Evolutionary conservation across 805 yeast genomes (phyloP), one percentile per base, ranked within the genome.

Genomic region (Metschnikowia continentalis): DNA sequence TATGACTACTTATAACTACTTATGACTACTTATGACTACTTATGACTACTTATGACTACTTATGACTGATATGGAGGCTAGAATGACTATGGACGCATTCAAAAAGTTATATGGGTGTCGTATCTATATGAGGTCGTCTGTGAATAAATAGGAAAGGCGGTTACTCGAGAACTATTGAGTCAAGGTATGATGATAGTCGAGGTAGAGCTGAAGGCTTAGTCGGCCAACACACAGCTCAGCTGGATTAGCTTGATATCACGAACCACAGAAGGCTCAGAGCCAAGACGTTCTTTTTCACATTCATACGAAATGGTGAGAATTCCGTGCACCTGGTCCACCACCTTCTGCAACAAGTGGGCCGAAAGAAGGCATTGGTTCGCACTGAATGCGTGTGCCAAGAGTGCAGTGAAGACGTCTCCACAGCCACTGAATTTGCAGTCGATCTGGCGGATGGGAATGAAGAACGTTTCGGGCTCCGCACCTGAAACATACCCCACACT

Each of bases 341-440:
- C 67, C 45, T 59, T 63, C 2, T 61, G 62, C 22, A 73, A 53
- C 22, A 64, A 64, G 5, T 48, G 50, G 1, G 68, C 66, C 5
- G 64, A 59, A 6, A 72, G 60, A 7, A 22, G 35, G 38, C 56
- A 47, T 4, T 50, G 46, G 38, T 56, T 69, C 6, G 54, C 64
- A 50, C 70, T 69, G 54, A 76, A 76, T 1, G 72, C 65, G 56
- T 85, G 80, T 2, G 84, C 74, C 17, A 86, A 55, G 14, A 87
- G 61, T 0, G 85, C 90, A 2, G 83, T 72, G 63, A 86, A 84
- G 15, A 87, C 66, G 62, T 87, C 94, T 2, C 94, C 94, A 51
- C 88, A 79, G 1, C 94, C 94, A 38, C 82, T 83, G 62, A 86
- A 86, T 1, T 73, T 68, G 8, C 90, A 88, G 19, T 77, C 68